Evolutionary conservation across 768 basidiomycete genomes (phyloP).

Genomic region (Naematelia aurantialba): DNA sequence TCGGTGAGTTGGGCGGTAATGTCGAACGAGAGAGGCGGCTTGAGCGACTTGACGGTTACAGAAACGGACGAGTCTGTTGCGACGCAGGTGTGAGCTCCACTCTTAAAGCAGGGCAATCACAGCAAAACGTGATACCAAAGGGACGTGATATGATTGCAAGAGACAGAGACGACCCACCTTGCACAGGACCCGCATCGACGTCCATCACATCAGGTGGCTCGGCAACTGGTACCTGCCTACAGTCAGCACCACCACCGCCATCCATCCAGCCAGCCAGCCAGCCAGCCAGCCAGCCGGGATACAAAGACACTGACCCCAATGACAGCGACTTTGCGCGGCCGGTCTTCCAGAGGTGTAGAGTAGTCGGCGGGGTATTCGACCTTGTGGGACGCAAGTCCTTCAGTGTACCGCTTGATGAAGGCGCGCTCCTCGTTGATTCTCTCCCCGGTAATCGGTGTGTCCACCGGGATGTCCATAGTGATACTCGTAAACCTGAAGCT

Average conservation of each 20-base stretch:
- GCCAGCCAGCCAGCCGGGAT: not conserved
- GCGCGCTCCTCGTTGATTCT: conserved; percentile 46
- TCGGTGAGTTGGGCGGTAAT: conserved; percentile 70
- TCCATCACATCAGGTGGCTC: conserved; percentile 43
- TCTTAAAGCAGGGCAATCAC: not conserved
- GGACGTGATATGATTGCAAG: not conserved
- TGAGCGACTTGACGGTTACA: conserved; percentile 84
- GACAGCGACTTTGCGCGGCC: conserved; percentile 46
- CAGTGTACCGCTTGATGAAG: conserved; percentile 48
- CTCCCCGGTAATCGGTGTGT: conserved; percentile 35
- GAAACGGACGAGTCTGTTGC: conserved; percentile 55
- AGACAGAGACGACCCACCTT: conserved; percentile 21
- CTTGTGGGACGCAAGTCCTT: conserved; percentile 41
- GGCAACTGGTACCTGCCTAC: conserved; percentile 34
- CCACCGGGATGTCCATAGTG: conserved; percentile 22
- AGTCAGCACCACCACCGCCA: not conserved
- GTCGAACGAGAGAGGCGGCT: conserved; percentile 73
- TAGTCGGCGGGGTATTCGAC: conserved; percentile 46
- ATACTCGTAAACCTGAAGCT: not conserved
- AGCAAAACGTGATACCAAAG: too few species aligned
- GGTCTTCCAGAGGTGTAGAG: conserved; percentile 43
- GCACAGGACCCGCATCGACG: conserved; percentile 20
- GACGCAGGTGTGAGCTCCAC: not conserved
- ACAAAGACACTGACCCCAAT: conserved; percentile 38
- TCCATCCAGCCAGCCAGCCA: not conserved